Base-by-base conservation (phyloP, 306 rosid species). In the Malus orientalis region DNA sequence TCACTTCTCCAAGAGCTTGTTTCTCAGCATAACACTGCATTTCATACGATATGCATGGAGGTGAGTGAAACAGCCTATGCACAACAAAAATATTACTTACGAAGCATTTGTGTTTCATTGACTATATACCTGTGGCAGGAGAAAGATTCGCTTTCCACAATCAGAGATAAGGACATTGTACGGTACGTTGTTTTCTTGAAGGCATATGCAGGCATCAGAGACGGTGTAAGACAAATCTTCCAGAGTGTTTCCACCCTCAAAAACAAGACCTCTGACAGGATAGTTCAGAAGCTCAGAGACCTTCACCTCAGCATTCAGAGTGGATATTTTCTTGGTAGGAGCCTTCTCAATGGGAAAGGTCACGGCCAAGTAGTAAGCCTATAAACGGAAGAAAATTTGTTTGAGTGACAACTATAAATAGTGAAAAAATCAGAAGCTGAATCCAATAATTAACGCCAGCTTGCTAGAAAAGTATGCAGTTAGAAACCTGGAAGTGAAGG, bases 321-420 rank as follows among this genome's bases (percentile, higher is more conserved):
- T 79, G 76, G 79, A 79, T n/a, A 88, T 80, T 81, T 90, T 93
- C 86, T 91, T 88, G 8, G 91, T 87, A 6, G 87, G 89, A 67
- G 97, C 97, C 89, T 88, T 93, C 91, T 93, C 98, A n/a, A 93
- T 86, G 22, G 98, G 98, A 60, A 93, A 93, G 66, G 96, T 87
- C 69, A 86, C 78, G 4, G 93, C 93, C 88, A 93, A 80, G 86
- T 87, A 93, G 83, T 93, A 93, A 82, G 98, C 98, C 98, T 93
- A 76, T 44, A 62, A 64, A 22, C 6, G 4, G 27, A 80, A 49
- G 74, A 72, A 55, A 74, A 62, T 44, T 44, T 38, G 32, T 49
- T 22, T 22, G 62, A 81, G 18, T 0, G 44, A 70, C 67, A 76
- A 62, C 69, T 74, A 42, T 33, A 67, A 22, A n/a, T 4, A 14